Evolutionary conservation across 2,329 filamentous ascomycete species (phyloP), one percentile per base, ranked within the genome.

Genomic region (Pseudogymnoascus sp.): DNA sequence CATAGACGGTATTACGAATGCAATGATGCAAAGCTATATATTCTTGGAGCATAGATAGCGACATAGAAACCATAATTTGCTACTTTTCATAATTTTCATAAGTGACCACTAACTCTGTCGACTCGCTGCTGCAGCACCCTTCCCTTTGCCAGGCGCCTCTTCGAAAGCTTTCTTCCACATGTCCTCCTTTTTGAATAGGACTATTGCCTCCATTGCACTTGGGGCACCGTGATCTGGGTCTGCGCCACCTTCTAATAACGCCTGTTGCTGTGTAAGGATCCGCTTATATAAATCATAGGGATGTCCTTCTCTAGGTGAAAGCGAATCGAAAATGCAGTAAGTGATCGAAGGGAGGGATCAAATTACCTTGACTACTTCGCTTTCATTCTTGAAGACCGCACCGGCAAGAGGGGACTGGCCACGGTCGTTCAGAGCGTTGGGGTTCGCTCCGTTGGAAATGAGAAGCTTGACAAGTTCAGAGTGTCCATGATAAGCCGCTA

Each of bases 361-460:
- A 33, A 33, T 33, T 62, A 82, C 80, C 70, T 82, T 81, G 8
- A 90, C 80, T 2, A 90, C 83, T 3, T 80, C 81, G 60, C 82
- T 79, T 68, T 87, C 85, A 9, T 82, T 83, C 72, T 90, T 90
- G 71, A 90, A 90, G 7, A 90, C 83, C 0, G 87, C 87, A 0
- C 88, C 87, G 0, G 87, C 86, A 3, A 90, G 75, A 0, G 85
- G 83, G 64, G 84, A 88, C 73, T 90, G 88, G 0, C 84, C 84
- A 47, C 82, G 74, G 63, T 86, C 87, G 64, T 90, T 90, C 28
- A 89, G 68, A 1, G 80, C 76, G 71, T 90, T 89, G 0, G 86
- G 79, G 67, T 90, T 85, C 1, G 85, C 86, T 1, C 85, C 84
- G 62, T 83, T 77, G 28, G 81, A 75, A 1, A 90, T 71, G 9